A percentile compares a stretch with the other conserved stretches of the same genome.
phyloP scores from a whole-genome alignment of 108 stramenopile species.

The Stephanodiscus minutulus region DNA sequence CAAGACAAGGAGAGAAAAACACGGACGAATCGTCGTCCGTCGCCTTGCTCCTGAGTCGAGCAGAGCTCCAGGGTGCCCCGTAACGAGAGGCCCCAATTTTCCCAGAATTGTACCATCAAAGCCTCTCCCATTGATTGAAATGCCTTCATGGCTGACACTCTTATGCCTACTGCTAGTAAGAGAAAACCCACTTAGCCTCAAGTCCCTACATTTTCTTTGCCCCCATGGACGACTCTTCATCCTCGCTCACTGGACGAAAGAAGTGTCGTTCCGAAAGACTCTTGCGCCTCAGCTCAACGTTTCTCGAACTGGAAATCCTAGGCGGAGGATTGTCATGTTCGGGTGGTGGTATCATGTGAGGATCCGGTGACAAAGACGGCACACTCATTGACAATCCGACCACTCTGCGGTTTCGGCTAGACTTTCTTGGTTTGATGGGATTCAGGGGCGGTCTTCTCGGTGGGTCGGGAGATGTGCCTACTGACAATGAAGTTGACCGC shows the following conservation, averaged over 20 bases:
- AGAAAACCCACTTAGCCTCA: neutral
- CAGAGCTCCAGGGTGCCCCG: neutral
- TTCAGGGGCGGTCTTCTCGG: constrained; percentile 3
- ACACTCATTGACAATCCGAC: constrained; percentile 16
- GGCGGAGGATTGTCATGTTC: constrained; percentile 2
- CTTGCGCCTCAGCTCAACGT: constrained; percentile 42
- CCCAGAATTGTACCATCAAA: neutral
- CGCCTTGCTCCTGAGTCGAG: neutral
- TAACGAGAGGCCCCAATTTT: neutral
- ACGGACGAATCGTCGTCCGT: neutral
- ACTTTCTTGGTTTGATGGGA: constrained; percentile 3
- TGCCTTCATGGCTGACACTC: constrained; percentile 3
- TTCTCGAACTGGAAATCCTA: constrained; percentile 32
- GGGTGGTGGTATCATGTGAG: constrained; percentile 1
- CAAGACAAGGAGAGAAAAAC: neutral
- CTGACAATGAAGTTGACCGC: neutral
- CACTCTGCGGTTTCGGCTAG: constrained; percentile 22
- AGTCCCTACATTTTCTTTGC: neutral
- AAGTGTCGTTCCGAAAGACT: constrained; percentile 34
- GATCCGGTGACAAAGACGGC: constrained; percentile 1
- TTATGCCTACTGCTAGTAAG: neutral
- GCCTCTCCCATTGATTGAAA: neutral
- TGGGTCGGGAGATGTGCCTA: constrained; percentile 2
- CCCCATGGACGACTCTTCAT: constrained; percentile 30
- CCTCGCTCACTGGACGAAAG: constrained; percentile 36